These are phyloP conservation scores for Malassezia caprae DNA, from an alignment of 1,284 basidiomycete genomes.

Conservation along the genomic window DNA sequence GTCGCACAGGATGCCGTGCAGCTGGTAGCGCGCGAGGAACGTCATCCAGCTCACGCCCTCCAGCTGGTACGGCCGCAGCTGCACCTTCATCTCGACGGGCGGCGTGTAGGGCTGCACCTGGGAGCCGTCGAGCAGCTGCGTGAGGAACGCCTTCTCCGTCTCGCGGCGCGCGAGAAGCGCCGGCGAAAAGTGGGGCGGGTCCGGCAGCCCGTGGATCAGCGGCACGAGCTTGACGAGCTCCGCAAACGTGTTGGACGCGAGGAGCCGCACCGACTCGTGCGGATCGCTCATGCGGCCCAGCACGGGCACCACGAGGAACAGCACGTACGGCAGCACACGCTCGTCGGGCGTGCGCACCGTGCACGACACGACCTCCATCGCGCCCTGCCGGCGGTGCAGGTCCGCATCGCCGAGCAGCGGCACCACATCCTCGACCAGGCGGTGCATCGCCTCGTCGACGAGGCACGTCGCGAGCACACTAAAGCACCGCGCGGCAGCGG, in stretches of 20 bases:
- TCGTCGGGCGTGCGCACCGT: constrained; percentile 84
- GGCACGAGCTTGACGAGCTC: constrained; percentile 99
- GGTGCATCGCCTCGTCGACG: constrained; percentile 73
- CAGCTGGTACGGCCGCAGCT: constrained; percentile 91
- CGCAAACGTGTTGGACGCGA: constrained; percentile 92
- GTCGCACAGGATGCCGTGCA: constrained; percentile 96
- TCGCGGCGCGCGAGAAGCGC: constrained; percentile 68
- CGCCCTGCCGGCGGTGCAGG: constrained; percentile 75
- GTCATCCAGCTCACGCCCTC: constrained; percentile 99
- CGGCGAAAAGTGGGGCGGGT: constrained; percentile 81
- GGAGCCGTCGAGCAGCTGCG: constrained; percentile 65
- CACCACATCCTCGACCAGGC: constrained; percentile 74
- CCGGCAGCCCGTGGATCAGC: constrained; percentile 87
- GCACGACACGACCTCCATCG: constrained; percentile 72
- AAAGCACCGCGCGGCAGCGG: constrained; percentile 74
- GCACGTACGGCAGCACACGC: constrained; percentile 89
- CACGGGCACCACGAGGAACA: constrained; percentile 91
- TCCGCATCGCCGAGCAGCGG: constrained; percentile 71
- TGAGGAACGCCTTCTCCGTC: constrained; percentile 79
- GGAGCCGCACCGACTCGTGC: constrained; percentile 79
- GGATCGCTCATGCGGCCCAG: constrained; percentile 94
- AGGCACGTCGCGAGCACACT: constrained; percentile 77
- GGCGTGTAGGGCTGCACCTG: constrained; percentile 86
- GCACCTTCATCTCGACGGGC: constrained; percentile 80
- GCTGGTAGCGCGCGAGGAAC: constrained; percentile 70